Evolutionary conservation across 257 asterid genomes (phyloP).

Genomic region (Nicotiana tomentosiformis): DNA sequence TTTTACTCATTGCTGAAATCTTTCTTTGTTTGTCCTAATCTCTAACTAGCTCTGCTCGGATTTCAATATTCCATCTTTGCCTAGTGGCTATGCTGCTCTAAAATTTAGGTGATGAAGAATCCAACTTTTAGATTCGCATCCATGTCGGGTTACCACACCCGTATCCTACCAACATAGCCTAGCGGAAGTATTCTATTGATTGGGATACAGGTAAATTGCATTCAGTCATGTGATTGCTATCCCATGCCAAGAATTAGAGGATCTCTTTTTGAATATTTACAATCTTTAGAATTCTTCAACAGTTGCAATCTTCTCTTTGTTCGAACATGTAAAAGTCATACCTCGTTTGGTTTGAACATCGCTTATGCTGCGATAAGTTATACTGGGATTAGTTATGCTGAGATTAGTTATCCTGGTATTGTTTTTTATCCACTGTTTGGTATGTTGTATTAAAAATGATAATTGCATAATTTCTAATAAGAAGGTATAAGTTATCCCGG

Average conservation of each 20-base stretch:
- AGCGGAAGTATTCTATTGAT: not conserved
- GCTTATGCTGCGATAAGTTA: too few relatives aligned
- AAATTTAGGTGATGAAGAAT: too few relatives aligned
- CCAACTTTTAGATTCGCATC: too few relatives aligned
- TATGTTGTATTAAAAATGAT: too few relatives aligned
- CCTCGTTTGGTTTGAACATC: not conserved
- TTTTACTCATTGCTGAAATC: conserved; percentile 4
- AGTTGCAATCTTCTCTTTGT: not conserved
- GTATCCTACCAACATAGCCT: not conserved
- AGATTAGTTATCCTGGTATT: too few relatives aligned
- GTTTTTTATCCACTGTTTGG: too few relatives aligned
- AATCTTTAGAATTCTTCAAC: not conserved
- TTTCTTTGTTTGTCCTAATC: not conserved
- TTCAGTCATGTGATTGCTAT: not conserved
- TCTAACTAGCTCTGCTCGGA: not conserved
- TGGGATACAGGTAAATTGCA: not conserved
- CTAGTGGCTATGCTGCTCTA: not conserved
- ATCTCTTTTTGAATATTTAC: not conserved
- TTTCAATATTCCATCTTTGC: conserved; percentile 1
- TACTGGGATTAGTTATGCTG: too few relatives aligned
- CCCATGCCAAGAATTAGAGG: not conserved
- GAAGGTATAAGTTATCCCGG: too few relatives aligned
- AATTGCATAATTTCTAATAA: too few relatives aligned
- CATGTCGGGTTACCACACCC: too few relatives aligned
- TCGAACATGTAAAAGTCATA: not conserved